Conservation (phyloP, 768 basidiomycete species). For the Psilocybe sp. region DNA sequence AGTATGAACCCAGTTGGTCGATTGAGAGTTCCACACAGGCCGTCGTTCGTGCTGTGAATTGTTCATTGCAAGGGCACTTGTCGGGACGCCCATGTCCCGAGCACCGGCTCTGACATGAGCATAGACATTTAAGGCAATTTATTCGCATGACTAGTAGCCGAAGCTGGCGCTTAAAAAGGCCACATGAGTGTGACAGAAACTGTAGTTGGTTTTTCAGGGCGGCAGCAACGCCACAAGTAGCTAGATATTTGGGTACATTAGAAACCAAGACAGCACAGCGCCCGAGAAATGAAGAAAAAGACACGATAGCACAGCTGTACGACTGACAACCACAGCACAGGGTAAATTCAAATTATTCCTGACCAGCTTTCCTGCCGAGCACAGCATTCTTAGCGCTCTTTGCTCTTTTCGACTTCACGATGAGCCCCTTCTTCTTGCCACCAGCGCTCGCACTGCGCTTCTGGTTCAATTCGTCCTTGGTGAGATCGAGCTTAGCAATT, state of each 20-base stretch:
- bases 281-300: background rate
- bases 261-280: background rate
- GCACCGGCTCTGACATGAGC: no score
- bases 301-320: background rate
- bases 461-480: slow-evolving; percentile 48
- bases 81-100: no score
- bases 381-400: slow-evolving; percentile 55
- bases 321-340: background rate
- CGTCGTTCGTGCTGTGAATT: no score
- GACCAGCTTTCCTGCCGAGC: slow-evolving; percentile 50
- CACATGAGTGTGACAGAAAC: no score
- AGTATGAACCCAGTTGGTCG: no score
- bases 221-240: no score
- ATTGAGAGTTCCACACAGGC: background rate
- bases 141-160: no score
- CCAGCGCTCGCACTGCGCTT: slow-evolving; percentile 42
- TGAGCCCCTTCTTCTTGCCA: slow-evolving; percentile 58
- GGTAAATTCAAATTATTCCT: slow-evolving; percentile 21
- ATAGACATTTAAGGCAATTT: no score
- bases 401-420: slow-evolving; percentile 31
- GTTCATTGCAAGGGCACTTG: no score
- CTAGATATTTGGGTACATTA: no score
- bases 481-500: slow-evolving; percentile 22
- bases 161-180: no score
- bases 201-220: no score